Evolutionary conservation across 169 alveolate species (phyloP), one percentile per base, ranked within the genome.

Genomic region (Cystoisospora suis): DNA sequence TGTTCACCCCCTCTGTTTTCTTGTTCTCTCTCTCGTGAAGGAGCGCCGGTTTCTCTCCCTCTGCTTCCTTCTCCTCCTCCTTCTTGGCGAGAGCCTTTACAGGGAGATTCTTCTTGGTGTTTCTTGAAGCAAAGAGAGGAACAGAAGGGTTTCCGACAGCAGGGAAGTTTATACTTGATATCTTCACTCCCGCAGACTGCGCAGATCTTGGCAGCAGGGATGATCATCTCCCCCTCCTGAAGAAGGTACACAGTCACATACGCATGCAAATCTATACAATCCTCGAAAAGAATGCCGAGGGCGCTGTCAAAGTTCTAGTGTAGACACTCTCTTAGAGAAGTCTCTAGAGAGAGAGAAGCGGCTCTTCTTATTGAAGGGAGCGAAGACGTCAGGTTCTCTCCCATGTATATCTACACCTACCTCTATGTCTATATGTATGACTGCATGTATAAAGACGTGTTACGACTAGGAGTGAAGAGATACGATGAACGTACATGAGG

Each of bases 141-240:
- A 56, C 83, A 72, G 56, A 72, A 72, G 46, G 32, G 83, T 6
- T 6, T 5, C 27, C 47, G 49, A 17, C 83, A 72, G 56, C 83
- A 72, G 5, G 83, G 83, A 46, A 72, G 83, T 12, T 34, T 72
- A 38, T 72, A 72, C 56, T 72, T 72, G 56, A 72, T 53, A 1
- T 1, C 83, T 9, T 72, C 83, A 29, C 80, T 53, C 29, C 80
- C 83, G 45, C 83, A 72, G 42, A 34, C 56, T n/a, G 20, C 20
- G 56, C 83, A 72, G 47, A 34, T 17, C 83, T 40, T 46, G 58
- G 36, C 75, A 61, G 27, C 6, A 61, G 34, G 29, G 40, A n/a
- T 53, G 23, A 12, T 15, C 65, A 53, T 53, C 29, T 53, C 29
- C 65, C 29, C 23, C 29, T 53, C 12, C 65, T 23, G 65, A 12